These are phyloP conservation scores for Hyaloscypha finlandica DNA, from an alignment of 495 filamentous ascomycete species.

Conservation along the genomic window DNA sequence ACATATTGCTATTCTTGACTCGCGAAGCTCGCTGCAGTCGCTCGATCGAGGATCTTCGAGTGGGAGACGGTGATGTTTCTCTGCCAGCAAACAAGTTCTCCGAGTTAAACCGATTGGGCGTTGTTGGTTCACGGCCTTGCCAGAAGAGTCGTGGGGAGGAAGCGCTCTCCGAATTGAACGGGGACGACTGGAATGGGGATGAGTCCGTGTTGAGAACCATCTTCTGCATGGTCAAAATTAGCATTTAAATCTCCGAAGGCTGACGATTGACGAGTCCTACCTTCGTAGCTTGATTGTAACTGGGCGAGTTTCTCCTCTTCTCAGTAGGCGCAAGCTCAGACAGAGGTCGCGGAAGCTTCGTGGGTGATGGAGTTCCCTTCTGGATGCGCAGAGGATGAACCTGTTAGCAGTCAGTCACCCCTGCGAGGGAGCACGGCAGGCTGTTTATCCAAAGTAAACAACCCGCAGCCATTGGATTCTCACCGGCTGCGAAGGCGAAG, in stretches of 20 bases:
- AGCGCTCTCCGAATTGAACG: slow-evolving; percentile 55
- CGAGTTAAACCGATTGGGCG: slow-evolving; percentile 60
- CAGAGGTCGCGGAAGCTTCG: slow-evolving; percentile 47
- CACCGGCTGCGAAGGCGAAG: slow-evolving; percentile 32
- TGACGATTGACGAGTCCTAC: slow-evolving; percentile 44
- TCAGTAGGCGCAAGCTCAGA: slow-evolving; percentile 60
- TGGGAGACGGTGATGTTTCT: slow-evolving; percentile 63
- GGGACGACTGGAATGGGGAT: slow-evolving; percentile 76
- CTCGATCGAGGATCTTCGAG: slow-evolving; percentile 85
- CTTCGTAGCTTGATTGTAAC: slow-evolving; percentile 69
- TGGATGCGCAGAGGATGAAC: slow-evolving; percentile 61
- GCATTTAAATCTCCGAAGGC: slow-evolving; percentile 33
- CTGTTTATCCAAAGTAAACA: slow-evolving; percentile 1
- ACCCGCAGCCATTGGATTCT: slow-evolving; percentile 6
- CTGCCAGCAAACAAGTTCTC: slow-evolving; percentile 71
- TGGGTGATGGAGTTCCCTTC: slow-evolving; percentile 51
- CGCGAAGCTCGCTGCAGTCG: slow-evolving; percentile 89
- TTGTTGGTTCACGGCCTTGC: slow-evolving; percentile 73
- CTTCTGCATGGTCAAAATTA: slow-evolving; percentile 37
- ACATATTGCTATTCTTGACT: slow-evolving; percentile 96
- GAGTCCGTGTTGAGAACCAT: slow-evolving; percentile 64
- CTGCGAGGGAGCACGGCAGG: background rate
- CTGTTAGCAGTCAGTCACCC: slow-evolving; percentile 33
- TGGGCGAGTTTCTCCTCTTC: slow-evolving; percentile 70
- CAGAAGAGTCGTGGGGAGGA: slow-evolving; percentile 82